Base-by-base conservation (phyloP, 2,329 filamentous ascomycete genomes). In the Cyanodermella asteris region DNA sequence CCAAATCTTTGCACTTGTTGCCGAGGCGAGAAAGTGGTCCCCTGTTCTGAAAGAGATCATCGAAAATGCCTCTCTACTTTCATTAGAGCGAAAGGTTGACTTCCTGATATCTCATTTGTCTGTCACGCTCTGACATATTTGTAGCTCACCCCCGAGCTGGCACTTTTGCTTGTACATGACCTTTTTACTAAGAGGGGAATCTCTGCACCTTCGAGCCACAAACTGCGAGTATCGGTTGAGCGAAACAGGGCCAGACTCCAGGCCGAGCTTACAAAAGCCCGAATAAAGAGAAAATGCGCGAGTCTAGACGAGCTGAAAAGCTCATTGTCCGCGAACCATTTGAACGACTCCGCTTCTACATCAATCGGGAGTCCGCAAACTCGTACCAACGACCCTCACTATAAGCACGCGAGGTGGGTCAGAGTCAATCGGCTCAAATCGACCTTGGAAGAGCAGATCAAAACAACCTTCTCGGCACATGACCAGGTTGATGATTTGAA, bases 321-420 rank as follows among this genome's bases (percentile, higher is more conserved):
- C n/a, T n/a, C n/a, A n/a, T n/a, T n/a, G n/a, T n/a, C n/a, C n/a
- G n/a, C n/a, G n/a, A n/a, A n/a, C n/a, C n/a, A n/a, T n/a, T n/a
- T n/a, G n/a, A n/a, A n/a, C n/a, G n/a, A n/a, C n/a, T n/a, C n/a
- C n/a, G n/a, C n/a, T n/a, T n/a, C n/a, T n/a, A n/a, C n/a, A n/a
- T n/a, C n/a, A n/a, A n/a, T n/a, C n/a, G n/a, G n/a, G n/a, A n/a
- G n/a, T n/a, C n/a, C n/a, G n/a, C n/a, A n/a, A n/a, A n/a, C n/a
- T n/a, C n/a, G n/a, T n/a, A n/a, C n/a, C n/a, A n/a, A n/a, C n/a
- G n/a, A n/a, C n/a, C n/a, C n/a, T n/a, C n/a, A n/a, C n/a, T n/a
- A n/a, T n/a, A n/a, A n/a, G n/a, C n/a, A 84, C 41, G 82, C 81
- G n/a, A 68, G 87, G 27, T 97, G 87, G 87, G 67, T 91, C 20